Base-by-base conservation (phyloP, 257 asterid genomes). In the Plantago major region DNA sequence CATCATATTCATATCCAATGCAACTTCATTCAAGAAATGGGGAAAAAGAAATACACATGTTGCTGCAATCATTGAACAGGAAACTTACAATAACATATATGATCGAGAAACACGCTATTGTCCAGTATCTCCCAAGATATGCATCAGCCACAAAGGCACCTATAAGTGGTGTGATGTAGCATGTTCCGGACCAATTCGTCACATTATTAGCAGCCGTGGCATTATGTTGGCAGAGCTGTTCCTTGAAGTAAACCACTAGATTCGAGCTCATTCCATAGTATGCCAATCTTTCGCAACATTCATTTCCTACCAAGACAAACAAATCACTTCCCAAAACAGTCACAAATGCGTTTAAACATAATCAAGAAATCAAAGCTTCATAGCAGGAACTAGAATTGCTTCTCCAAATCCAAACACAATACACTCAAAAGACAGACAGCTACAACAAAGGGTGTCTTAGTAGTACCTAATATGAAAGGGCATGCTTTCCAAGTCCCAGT, bases 131-230 rank as follows among this genome's bases (percentile, higher is more conserved):
- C 59, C 96, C 96, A 0, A 88, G 67, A 71, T 88, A 88, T 9
- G 96, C 89, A 78, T 88, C 96, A 3, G 94, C 96, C 4, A 88
- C 66, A 66, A 88, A 88, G 18, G 94, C 96, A 60, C 96, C 94
- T 38, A 88, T 71, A 30, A 84, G 68, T 18, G 96, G 91, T 2
- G 86, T 85, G 67, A 83, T 72, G 42, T 88, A 85, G 84, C 96
- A 88, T 1, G 96, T 88, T 42, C 96, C 96, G 0, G 82, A 69
- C 96, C 96, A 88, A 70, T 85, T 83, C 9, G 82, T 73, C 22
- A 74, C 73, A 65, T 74, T 77, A 40, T 77, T 80, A 2, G 83
- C 70, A 72, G 86, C 81, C 12, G 77, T 64, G 7, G 70, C 56
- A 42, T 71, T 80, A 48, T 70, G 76, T 67, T 71, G 83, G 37